phyloP scores from a whole-genome alignment of 148 eudicot species.

The Heliosperma pusillum region DNA sequence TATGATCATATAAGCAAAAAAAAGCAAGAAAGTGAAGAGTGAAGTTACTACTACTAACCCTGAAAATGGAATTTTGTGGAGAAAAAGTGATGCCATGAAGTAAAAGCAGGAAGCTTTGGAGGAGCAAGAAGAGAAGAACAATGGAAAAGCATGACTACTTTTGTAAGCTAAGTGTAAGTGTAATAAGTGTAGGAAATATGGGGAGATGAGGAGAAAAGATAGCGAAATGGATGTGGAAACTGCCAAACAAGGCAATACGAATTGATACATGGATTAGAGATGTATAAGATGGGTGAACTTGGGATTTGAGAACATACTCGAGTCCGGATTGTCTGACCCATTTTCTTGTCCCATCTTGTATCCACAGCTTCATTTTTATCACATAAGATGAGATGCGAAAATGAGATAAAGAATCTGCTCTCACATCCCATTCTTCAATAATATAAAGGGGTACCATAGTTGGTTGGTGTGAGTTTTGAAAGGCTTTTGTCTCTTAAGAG shows the following conservation, averaged over 20 bases:
- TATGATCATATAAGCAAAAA: neutral
- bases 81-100: conserved; percentile 20
- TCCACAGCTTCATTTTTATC: too few species aligned
- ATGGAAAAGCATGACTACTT: conserved; percentile 29
- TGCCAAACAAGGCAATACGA: neutral
- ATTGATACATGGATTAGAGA: too few species aligned
- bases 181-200: neutral
- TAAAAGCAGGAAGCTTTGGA: conserved; percentile 17
- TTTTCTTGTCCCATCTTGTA: too few species aligned
- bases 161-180: neutral
- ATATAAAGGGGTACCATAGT: too few species aligned
- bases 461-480: too few species aligned
- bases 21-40: neutral
- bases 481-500: too few species aligned
- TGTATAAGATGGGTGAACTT: too few species aligned
- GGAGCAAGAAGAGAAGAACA: conserved; percentile 32
- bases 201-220: neutral
- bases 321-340: too few species aligned
- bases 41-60: conserved; percentile 17
- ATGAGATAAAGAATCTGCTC: too few species aligned
- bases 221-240: neutral
- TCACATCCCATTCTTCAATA: too few species aligned
- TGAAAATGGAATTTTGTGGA: conserved; percentile 19
- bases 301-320: too few species aligned
- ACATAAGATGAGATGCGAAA: too few species aligned